These are phyloP conservation scores for Fusarium acutatum DNA, from an alignment of 2,329 filamentous ascomycete genomes.

Conservation along the genomic window DNA sequence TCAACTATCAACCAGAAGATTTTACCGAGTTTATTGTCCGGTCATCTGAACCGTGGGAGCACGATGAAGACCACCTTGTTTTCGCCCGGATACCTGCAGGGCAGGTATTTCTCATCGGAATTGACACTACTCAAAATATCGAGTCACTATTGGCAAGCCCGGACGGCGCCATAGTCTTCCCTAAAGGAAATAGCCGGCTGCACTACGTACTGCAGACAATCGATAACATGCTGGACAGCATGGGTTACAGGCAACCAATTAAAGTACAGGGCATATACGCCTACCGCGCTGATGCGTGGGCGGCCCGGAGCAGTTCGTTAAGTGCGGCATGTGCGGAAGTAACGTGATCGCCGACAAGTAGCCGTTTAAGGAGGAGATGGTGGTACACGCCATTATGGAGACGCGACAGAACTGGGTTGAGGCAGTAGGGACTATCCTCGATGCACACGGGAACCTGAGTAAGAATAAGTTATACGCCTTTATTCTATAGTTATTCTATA, in stretches of 20 bases:
- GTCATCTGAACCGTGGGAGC: conserved; percentile 41
- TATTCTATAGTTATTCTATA: too few relatives aligned
- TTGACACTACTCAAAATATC: conserved; percentile 52
- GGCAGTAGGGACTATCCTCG: too few relatives aligned
- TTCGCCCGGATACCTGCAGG: conserved; percentile 48
- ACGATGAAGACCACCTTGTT: conserved; percentile 51
- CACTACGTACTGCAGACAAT: conserved; percentile 55
- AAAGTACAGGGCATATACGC: conserved; percentile 52
- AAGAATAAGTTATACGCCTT: too few relatives aligned
- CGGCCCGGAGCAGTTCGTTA: conserved; percentile 42
- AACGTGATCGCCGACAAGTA: conserved; percentile 44
- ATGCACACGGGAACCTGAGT: too few relatives aligned
- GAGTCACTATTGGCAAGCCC: conserved; percentile 37
- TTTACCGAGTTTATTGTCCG: conserved; percentile 47
- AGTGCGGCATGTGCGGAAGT: too few relatives aligned
- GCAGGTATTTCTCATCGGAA: conserved; percentile 49
- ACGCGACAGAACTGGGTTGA: conserved; percentile 49
- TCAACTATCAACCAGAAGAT: conserved; percentile 50
- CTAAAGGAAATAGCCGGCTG: conserved; percentile 43
- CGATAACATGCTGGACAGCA: conserved; percentile 46
- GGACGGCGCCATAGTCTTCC: conserved; percentile 35
- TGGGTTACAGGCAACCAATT: conserved; percentile 46
- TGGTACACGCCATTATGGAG: conserved; percentile 53
- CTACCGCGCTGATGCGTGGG: conserved; percentile 46
- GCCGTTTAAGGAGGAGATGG: conserved; percentile 55